Conservation (phyloP, 805 yeast species). For the Candida krabiensis region DNA sequence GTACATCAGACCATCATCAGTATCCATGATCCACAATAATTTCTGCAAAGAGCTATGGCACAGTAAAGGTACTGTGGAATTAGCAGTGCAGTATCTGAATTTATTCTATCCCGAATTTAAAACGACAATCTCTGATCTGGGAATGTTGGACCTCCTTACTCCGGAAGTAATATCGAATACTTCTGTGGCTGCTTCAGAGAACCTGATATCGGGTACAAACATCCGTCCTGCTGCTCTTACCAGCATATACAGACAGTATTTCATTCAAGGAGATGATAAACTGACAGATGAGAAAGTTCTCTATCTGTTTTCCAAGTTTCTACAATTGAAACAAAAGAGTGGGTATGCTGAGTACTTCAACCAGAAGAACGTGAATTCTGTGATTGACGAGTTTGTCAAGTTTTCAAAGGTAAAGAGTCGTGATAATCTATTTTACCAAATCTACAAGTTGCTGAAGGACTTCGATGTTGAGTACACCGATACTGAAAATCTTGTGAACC, state of each 20-base stretch:
- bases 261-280: background rate
- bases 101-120: constrained; percentile 3
- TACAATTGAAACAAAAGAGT: background rate
- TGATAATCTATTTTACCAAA: background rate
- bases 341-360: background rate
- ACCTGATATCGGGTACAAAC: background rate
- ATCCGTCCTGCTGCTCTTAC: background rate
- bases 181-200: background rate
- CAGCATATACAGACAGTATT: background rate
- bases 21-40: background rate
- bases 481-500: constrained; percentile 1
- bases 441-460: constrained; percentile 6
- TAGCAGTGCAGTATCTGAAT: background rate
- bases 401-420: constrained; percentile 2
- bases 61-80: background rate
- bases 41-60: background rate
- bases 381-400: constrained; percentile 3
- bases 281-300: background rate
- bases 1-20: background rate
- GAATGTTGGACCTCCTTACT: background rate
- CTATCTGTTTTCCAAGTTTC: background rate
- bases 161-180: background rate
- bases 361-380: background rate
- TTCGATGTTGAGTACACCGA: constrained; percentile 3
- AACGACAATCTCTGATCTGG: background rate